Evolutionary conservation across 495 filamentous ascomycete genomes (phyloP).

Genomic region (Penicillium psychrofluorescens): DNA sequence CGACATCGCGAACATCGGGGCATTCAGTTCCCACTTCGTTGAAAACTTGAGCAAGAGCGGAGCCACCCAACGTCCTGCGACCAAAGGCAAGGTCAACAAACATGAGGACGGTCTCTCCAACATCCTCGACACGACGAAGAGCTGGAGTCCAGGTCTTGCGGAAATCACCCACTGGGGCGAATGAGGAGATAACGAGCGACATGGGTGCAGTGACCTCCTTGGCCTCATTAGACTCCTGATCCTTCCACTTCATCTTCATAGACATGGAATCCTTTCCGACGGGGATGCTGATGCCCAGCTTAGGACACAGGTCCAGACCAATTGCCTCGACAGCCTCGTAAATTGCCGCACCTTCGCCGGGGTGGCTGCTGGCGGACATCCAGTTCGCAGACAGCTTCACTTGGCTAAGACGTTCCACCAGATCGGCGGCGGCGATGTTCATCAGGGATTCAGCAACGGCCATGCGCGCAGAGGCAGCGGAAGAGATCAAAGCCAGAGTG

Average conservation of each 20-base stretch:
- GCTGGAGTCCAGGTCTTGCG: constrained; percentile 89
- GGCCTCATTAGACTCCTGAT: constrained; percentile 52
- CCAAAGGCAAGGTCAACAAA: constrained; percentile 83
- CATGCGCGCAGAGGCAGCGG: constrained; percentile 92
- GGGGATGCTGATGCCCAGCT: constrained; percentile 83
- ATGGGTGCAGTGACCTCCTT: constrained; percentile 91
- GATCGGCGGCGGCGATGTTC: constrained; percentile 83
- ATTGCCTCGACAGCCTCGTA: constrained; percentile 94
- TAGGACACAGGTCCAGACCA: constrained; percentile 77
- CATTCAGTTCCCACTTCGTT: constrained; percentile 75
- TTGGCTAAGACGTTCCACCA: constrained; percentile 65
- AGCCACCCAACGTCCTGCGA: constrained; percentile 77
- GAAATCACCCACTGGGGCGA: constrained; percentile 72
- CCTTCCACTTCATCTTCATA: constrained; percentile 97
- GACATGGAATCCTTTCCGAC: constrained; percentile 98
- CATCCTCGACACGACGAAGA: constrained; percentile 73
- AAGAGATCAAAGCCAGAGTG: constrained; percentile 79
- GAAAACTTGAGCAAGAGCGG: constrained; percentile 88
- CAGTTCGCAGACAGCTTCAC: constrained; percentile 93
- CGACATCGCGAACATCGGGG: constrained; percentile 77
- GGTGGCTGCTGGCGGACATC: constrained; percentile 94
- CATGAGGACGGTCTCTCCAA: constrained; percentile 83
- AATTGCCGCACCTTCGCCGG: constrained; percentile 86
- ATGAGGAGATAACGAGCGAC: constrained; percentile 84
- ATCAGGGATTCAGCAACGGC: constrained; percentile 89